Evolutionary conservation across 352 stramenopile genomes (phyloP), one percentile per base, ranked within the genome.

Genomic region (Pythium utonaiense): DNA sequence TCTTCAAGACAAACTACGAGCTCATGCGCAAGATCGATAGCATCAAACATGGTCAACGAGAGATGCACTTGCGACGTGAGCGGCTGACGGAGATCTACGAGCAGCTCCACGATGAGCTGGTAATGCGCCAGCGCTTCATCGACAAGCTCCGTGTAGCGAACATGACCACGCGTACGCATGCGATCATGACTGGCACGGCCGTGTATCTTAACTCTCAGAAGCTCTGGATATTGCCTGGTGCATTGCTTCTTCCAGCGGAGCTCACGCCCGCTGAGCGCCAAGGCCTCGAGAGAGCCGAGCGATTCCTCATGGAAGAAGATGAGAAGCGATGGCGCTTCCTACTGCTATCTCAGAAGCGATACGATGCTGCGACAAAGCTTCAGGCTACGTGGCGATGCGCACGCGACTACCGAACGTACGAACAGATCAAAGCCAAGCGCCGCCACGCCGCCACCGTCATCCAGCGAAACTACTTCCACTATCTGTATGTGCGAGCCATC

Each of bases 391-490:
- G 68, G 69, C 69, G 63, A 27, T 73, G 74, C 17, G 60, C 50
- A 19, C 51, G 59, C 12, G 59, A 58, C 9, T 79, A 64, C 25
- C 62, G 60, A 9, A n/a, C 33, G 3, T 86, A 80, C 38, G 48
- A 76, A 25, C 27, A 58, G 0, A 42, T 85, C n/a, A 70, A 66
- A 24, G 54, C 50, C 10, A 60, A 51, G 8, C 73, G 80, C 0
- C 53, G 64, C 34, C 55, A 59, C 6, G 81, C 83, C 4, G 79
- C 77, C n/a, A 58, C 41, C 12, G 28, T 80, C 8, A 85, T 93
- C 52, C 83, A 93, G 51, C 74, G 78, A 47, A 83, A 81, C 49
- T 93, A 90, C 63, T 81, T 89, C 33, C 64, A 70, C 7, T 89
- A 88, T 33, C 62, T 93, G n/a, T 91, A 83, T 51, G 62, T 76